A percentile compares a stretch with the other conserved stretches of the same genome.
Conservation (phyloP, 1,284 basidiomycete genomes). For the Moesziomyces sp. region DNA sequence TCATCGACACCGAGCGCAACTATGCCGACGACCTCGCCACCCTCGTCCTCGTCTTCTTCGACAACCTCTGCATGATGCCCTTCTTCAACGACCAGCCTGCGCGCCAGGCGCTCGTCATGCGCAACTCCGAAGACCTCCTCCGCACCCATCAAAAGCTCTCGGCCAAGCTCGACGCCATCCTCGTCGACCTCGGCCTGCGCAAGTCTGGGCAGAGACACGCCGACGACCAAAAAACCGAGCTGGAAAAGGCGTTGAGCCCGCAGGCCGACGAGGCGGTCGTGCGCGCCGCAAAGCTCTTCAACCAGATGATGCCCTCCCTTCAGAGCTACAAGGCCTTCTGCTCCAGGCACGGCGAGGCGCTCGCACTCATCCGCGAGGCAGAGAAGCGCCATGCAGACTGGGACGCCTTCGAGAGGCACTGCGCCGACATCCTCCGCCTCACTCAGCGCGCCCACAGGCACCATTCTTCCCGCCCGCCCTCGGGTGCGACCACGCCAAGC, state of each 20-base stretch:
- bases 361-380: constrained; percentile 60
- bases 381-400: constrained; percentile 63
- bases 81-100: constrained; percentile 59
- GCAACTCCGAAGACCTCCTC: constrained; percentile 60
- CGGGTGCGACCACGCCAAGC: constrained; percentile 38
- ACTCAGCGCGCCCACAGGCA: constrained; percentile 19
- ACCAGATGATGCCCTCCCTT: constrained; percentile 46
- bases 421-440: constrained; percentile 51
- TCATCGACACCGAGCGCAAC: constrained; percentile 64
- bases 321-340: constrained; percentile 62
- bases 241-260: constrained; percentile 46
- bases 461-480: constrained; percentile 21
- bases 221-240: constrained; percentile 32
- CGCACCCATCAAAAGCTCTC: constrained; percentile 56
- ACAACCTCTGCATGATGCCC: constrained; percentile 57
- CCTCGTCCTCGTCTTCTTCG: constrained; percentile 63
- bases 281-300: constrained; percentile 45
- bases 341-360: constrained; percentile 63
- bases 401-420: constrained; percentile 60
- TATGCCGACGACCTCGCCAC: constrained; percentile 63
- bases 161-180: constrained; percentile 49
- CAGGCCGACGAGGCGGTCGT: constrained; percentile 52
- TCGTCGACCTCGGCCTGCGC: constrained; percentile 48
- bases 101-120: constrained; percentile 54
- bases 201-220: constrained; percentile 14